Base-by-base conservation (phyloP, 306 rosid genomes). In the Quercus gilva region DNA sequence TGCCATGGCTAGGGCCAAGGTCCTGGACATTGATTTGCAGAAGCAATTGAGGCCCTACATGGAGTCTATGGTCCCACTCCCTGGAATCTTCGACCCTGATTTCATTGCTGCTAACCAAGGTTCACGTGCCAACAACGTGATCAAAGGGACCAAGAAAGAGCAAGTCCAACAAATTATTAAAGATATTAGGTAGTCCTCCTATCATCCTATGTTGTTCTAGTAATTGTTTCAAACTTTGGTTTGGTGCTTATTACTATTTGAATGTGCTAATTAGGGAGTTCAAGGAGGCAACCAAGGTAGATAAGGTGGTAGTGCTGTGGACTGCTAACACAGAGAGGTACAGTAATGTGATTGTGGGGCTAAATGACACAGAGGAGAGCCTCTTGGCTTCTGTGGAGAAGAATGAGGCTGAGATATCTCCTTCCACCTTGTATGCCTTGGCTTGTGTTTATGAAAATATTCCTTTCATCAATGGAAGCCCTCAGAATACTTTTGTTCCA, bases 321-420 rank as follows among this genome's bases (percentile, higher is more conserved):
- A 95, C 99, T 35, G 99, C 99, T 33, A 95, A 95, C 94, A 95
- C 99, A 14, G 99, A 95, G 87, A 90, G 99, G 86, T 95, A 93
- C 77, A 93, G 99, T 41, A 90, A 89, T 81, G 89, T 95, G 69
- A 81, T 84, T 43, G 97, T 88, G 45, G 99, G 99, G 56, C 89
- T 95, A 73, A 95, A 95, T 56, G 97, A 95, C 83, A 95, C 97
- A 41, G 72, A 52, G 23, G 98, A 92, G 68, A 92, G 78, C 83
- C 99, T 92, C 56, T 78, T 95, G 80, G 89, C 94, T 86, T 78
- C 97, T 3, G 63, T 95, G 79, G 99, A 95, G 67, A 90, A 81
- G 90, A 84, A 95, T 81, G 99, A 95, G 78, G 73, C 92, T 20
- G 99, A 95, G 94, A 95, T 95, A 55, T 95, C 99, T 81, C 99